Evolutionary conservation across 257 asterid species (phyloP), one percentile per base, ranked within the genome.

Genomic region (Jacaranda mimosifolia): DNA sequence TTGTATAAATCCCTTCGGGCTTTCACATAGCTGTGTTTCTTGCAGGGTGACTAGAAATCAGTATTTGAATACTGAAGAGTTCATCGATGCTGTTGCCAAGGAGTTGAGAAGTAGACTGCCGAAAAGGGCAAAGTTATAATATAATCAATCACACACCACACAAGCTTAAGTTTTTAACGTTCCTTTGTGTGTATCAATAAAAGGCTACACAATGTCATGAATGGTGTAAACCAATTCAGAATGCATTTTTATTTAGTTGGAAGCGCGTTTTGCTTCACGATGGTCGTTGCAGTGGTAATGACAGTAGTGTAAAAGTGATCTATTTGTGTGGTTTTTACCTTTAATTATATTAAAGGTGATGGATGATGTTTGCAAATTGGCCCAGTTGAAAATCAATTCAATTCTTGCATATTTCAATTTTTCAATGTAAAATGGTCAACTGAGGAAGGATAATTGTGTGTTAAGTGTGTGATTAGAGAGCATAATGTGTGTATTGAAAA

Each of bases 41-140:
- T 83, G 81, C 75, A 91, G 95, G 81, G 90, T 83, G 68, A 63
- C 79, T 1, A 87, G 95, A 85, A 81, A 72, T 17, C 83, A 35
- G 40, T 91, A 87, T 65, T 76, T 91, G 85, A 91, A 82, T 67
- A 91, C 96, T 0, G 91, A 84, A 72, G 97, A 90, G 83, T 91
- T 91, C 83, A 91, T 91, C 52, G 91, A 91, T 7, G 85, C 87
- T 0, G 91, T 90, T 60, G 96, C 96, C 0, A 87, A 82, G 74
- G 94, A 89, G 74, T 70, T 91, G 85, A 86, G 83, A 79, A 42
- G 76, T 36, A 88, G 89, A 71, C 72, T 91, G 71, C 78, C 81
- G 73, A 85, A 67, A 70, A 81, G 70, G 79, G 88, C 91, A 7
- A 87, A 82, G 72, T 78, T 88, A 72, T 85, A 72, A 65, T 35